phyloP scores from a whole-genome alignment of 257 asterid species.

The Gentiana straminea region DNA sequence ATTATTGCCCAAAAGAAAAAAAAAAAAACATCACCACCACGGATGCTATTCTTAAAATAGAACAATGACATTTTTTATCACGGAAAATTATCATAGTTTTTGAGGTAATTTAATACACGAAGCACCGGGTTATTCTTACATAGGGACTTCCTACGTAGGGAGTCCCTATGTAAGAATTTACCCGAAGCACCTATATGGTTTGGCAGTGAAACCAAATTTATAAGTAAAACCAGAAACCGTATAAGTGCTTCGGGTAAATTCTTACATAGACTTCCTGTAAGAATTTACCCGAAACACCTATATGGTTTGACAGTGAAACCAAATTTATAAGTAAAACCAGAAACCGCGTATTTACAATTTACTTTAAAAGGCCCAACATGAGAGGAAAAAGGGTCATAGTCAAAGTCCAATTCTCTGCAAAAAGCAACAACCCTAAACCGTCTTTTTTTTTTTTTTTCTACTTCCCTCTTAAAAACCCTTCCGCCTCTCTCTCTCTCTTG shows the following conservation, averaged over 20 bases:
- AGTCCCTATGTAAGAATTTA: too few relatives aligned
- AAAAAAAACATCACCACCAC: too few relatives aligned
- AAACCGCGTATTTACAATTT: neutral
- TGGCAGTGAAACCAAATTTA: neutral
- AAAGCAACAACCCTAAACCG: conserved; percentile 5
- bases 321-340: neutral
- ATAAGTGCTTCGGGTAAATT: too few relatives aligned
- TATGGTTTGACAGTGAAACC: neutral
- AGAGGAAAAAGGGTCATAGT: too few relatives aligned
- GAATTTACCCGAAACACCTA: neutral
- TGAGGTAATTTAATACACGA: too few relatives aligned
- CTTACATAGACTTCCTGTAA: too few relatives aligned
- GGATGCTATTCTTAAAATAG: too few relatives aligned
- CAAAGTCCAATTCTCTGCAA: neutral
- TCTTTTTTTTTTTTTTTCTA: neutral
- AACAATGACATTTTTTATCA: too few relatives aligned
- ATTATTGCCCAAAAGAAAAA: too few relatives aligned
- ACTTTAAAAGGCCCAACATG: neutral
- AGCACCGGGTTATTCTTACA: too few relatives aligned
- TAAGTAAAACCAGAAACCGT: neutral
- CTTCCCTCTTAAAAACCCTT: conserved; percentile 4
- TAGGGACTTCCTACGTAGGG: too few relatives aligned
- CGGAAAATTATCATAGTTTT: too few relatives aligned
- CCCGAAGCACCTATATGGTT: neutral
- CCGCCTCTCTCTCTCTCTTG: neutral